Evolutionary conservation across 192 early-diverging fungal genomes (phyloP).

Genomic region (Mortierella antarctica): DNA sequence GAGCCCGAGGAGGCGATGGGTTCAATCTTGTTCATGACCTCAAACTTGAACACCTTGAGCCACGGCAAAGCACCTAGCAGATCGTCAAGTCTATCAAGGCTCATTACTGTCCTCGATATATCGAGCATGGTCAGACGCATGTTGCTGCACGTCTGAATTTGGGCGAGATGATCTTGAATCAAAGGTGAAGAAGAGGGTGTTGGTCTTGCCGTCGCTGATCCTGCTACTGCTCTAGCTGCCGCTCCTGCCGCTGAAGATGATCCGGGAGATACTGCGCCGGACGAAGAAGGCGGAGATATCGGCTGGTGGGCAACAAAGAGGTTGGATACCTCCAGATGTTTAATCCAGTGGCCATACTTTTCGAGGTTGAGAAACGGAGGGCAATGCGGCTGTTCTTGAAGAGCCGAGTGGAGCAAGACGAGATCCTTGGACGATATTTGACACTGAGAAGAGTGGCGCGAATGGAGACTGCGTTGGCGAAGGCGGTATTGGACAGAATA

Average conservation of each 20-base stretch:
- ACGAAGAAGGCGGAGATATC: too few relatives aligned
- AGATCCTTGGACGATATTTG: not conserved
- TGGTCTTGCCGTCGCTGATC: not conserved
- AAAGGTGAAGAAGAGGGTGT: not conserved
- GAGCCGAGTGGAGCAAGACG: not conserved
- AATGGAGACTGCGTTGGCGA: not conserved
- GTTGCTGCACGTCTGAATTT: slow-evolving; percentile 31
- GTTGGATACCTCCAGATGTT: slow-evolving; percentile 22
- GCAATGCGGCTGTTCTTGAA: slow-evolving; percentile 7
- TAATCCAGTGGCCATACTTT: slow-evolving; percentile 44
- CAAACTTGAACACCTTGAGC: slow-evolving; percentile 48
- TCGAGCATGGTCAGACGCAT: slow-evolving; percentile 21
- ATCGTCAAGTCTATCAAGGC: slow-evolving; percentile 33
- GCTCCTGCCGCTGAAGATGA: too few relatives aligned
- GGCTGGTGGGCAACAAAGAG: slow-evolving; percentile 20
- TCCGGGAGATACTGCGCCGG: too few relatives aligned
- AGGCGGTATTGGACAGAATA: slow-evolving; percentile 25
- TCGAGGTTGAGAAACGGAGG: slow-evolving; percentile 33
- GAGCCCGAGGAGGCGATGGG: not conserved
- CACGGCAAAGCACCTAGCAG: slow-evolving; percentile 26
- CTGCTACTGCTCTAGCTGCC: not conserved
- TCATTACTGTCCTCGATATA: slow-evolving; percentile 45
- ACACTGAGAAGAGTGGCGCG: not conserved
- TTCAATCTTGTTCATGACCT: slow-evolving; percentile 34
- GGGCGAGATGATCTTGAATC: slow-evolving; percentile 32